These are phyloP conservation scores for Populus hybrid DNA, from an alignment of 441 rosid species.

Conservation along the genomic window DNA sequence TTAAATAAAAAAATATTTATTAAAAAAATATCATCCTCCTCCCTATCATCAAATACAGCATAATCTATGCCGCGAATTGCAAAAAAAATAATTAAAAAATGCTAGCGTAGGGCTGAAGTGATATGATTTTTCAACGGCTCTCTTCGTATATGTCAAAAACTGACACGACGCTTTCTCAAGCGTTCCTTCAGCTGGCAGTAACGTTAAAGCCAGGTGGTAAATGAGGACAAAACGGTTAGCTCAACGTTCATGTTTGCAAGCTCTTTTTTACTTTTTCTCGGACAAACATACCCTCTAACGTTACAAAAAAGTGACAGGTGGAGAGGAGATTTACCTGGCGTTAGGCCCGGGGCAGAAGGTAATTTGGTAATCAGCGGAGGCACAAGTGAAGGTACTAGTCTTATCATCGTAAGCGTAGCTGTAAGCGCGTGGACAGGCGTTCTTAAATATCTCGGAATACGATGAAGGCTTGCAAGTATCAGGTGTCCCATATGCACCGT, in stretches of 20 bases:
- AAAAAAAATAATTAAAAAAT: no score
- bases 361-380: constrained; percentile 52
- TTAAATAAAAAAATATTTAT: no score
- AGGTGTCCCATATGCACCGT: constrained; percentile 65
- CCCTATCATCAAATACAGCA: no score
- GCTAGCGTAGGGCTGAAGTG: neutral
- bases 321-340: constrained; percentile 45
- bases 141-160: no score
- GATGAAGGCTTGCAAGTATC: constrained; percentile 77
- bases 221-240: neutral
- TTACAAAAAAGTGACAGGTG: neutral
- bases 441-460: constrained; percentile 67
- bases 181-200: neutral
- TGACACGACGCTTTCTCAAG: neutral
- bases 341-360: constrained; percentile 78
- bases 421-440: constrained; percentile 79
- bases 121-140: neutral
- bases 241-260: neutral
- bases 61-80: neutral
- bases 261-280: neutral
- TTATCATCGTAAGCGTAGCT: constrained; percentile 90
- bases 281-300: neutral
- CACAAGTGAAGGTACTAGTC: constrained; percentile 84
- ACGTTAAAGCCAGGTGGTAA: neutral
- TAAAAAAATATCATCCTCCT: no score